phyloP scores from a whole-genome alignment of 352 stramenopile genomes.

The Pythium utonaiense region DNA sequence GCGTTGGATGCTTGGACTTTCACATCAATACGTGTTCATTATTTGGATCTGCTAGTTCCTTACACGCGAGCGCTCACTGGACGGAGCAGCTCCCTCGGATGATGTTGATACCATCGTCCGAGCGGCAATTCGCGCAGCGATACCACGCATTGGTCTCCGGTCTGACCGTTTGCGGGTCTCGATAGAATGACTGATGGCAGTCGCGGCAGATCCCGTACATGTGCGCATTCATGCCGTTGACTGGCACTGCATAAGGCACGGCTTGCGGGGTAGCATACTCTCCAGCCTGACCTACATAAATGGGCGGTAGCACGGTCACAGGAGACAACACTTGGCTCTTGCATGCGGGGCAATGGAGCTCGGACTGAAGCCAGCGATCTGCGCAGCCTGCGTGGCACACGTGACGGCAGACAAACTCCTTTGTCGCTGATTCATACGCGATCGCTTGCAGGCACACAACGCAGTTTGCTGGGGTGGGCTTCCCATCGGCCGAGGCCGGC shows the following conservation, averaged over 20 bases:
- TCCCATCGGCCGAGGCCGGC: background rate
- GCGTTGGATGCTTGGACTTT: too few relatives aligned
- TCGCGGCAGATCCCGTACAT: conserved; percentile 55
- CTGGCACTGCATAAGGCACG: conserved; percentile 18
- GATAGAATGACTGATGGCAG: conserved; percentile 64
- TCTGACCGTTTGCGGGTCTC: conserved; percentile 41
- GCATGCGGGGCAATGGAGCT: conserved; percentile 55
- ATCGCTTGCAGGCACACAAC: conserved; percentile 36
- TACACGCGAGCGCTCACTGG: conserved; percentile 38
- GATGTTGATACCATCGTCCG: conserved; percentile 46
- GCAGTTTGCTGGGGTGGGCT: conserved; percentile 26
- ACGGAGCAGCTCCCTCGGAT: conserved; percentile 52
- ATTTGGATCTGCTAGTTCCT: too few relatives aligned
- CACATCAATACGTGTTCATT: too few relatives aligned
- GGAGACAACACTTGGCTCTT: conserved; percentile 62
- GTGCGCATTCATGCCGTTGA: conserved; percentile 31
- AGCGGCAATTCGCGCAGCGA: conserved; percentile 54
- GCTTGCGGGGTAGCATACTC: background rate
- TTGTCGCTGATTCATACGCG: conserved; percentile 34
- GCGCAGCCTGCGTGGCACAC: conserved; percentile 60
- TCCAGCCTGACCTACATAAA: background rate
- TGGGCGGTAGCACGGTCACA: conserved; percentile 15
- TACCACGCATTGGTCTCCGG: conserved; percentile 71
- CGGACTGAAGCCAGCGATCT: conserved; percentile 43
- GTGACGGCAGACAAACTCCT: conserved; percentile 56